Evolutionary conservation across 23 red algal species (phyloP).

Genomic region (Chondrus crispus): DNA sequence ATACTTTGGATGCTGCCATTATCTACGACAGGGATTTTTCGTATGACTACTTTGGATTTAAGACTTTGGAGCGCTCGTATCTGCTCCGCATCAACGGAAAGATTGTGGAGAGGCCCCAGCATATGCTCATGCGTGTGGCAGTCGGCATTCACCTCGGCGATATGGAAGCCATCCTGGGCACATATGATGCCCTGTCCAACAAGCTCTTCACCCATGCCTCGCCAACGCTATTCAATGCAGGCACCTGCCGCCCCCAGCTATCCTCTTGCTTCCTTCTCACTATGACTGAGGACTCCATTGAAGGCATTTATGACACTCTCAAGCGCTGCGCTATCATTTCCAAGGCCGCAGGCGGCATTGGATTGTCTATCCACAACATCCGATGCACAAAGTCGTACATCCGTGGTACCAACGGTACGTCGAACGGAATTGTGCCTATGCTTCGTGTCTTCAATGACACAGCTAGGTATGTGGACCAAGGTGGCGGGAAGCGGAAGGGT

Average conservation of each 20-base stretch:
- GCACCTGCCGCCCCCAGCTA: constrained; percentile 94
- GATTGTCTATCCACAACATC: constrained; percentile 88
- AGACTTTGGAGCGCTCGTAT: constrained; percentile 97
- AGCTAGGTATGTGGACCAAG: constrained; percentile 98
- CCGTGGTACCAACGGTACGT: constrained; percentile 96
- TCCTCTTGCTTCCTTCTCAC: constrained; percentile 95
- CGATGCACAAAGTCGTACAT: constrained; percentile 91
- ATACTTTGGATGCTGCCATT: constrained; percentile 80
- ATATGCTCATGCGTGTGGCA: constrained; percentile 97
- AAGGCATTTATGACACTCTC: constrained; percentile 99
- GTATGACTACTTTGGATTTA: constrained; percentile 99
- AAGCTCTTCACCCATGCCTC: constrained; percentile 98
- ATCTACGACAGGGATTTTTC: constrained; percentile 99
- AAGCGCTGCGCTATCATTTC: constrained; percentile 98
- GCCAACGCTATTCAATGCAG: constrained; percentile 96
- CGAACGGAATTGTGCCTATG: constrained; percentile 99
- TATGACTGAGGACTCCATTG: constrained; percentile 98
- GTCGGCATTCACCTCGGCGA: constrained; percentile 94
- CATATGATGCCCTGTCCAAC: constrained; percentile 87
- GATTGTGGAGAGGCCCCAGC: constrained; percentile 97
- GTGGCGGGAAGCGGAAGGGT: constrained; percentile 98
- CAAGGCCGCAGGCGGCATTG: constrained; percentile 96
- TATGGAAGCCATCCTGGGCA: constrained; percentile 81
- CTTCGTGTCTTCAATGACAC: constrained; percentile 99
- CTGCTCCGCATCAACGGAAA: constrained; percentile 88